These are phyloP conservation scores for Parathielavia appendiculata DNA, from an alignment of 495 filamentous ascomycete species.

Conservation along the genomic window DNA sequence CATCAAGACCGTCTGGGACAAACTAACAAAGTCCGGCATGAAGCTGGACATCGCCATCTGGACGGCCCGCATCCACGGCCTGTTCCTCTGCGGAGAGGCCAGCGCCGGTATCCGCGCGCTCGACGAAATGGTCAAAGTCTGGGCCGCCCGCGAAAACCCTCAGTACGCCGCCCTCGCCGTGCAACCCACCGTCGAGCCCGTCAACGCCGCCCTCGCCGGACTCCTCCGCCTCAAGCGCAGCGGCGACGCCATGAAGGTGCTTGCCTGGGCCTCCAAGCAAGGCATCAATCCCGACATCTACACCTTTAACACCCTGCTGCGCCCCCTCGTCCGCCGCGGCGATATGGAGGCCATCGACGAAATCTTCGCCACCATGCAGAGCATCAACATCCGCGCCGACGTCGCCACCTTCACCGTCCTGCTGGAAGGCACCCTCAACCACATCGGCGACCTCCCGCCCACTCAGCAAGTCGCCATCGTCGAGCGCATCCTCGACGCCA, in stretches of 20 bases:
- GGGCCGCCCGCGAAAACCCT: slow-evolving; percentile 37
- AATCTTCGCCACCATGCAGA: slow-evolving; percentile 41
- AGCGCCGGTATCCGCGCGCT: slow-evolving; percentile 51
- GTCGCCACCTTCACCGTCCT: slow-evolving; percentile 42
- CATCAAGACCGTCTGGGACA: slow-evolving; percentile 55
- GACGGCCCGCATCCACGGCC: slow-evolving; percentile 57
- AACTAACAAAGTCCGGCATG: slow-evolving; percentile 46
- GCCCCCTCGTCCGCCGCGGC: slow-evolving; percentile 46
- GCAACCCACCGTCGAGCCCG: slow-evolving; percentile 52
- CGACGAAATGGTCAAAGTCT: slow-evolving; percentile 54
- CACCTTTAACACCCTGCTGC: slow-evolving; percentile 67
- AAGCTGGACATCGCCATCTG: slow-evolving; percentile 54
- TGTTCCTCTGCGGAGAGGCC: slow-evolving; percentile 46
- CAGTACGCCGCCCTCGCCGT: slow-evolving; percentile 38
- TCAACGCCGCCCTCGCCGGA: slow-evolving; percentile 57
- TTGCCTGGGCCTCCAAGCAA: slow-evolving; percentile 54
- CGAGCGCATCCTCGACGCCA: slow-evolving; percentile 43
- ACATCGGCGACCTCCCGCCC: slow-evolving; percentile 16
- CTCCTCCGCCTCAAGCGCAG: slow-evolving; percentile 34
- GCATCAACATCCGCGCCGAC: slow-evolving; percentile 32
- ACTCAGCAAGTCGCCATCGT: slow-evolving; percentile 33
- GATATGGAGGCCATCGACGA: slow-evolving; percentile 32
- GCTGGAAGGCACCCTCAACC: slow-evolving; percentile 35
- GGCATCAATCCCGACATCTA: slow-evolving; percentile 54
- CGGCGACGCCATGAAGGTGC: slow-evolving; percentile 40